Percentiles rank a stretch among this genome's conserved stretches.
phyloP scores from a whole-genome alignment of 805 yeast genomes.

The Yamadazyma sp. region DNA sequence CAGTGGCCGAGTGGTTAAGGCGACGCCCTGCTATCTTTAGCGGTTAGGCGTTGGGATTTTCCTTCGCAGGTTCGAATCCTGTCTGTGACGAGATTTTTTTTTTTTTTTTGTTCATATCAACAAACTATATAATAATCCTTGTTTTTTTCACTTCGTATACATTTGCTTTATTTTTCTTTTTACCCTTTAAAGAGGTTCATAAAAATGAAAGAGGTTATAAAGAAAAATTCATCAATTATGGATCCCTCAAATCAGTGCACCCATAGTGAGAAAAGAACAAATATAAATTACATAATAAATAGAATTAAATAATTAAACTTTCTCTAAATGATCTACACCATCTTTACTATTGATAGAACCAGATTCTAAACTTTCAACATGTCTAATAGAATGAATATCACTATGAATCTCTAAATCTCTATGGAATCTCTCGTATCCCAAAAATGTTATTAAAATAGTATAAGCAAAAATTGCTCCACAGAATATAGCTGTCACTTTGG shows the following conservation, averaged over 20 bases:
- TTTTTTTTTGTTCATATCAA: too few species aligned
- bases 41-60: slow-evolving; percentile 39
- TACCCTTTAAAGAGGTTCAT: too few species aligned
- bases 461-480: slow-evolving; percentile 13
- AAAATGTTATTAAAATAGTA: slow-evolving; percentile 7
- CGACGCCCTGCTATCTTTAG: slow-evolving; percentile 43
- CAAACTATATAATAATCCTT: too few species aligned
- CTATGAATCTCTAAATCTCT: slow-evolving; percentile 8
- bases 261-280: too few species aligned
- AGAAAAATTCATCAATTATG: too few species aligned
- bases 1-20: slow-evolving; percentile 55
- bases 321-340: slow-evolving; percentile 1
- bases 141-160: too few species aligned
- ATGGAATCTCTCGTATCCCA: slow-evolving; percentile 14
- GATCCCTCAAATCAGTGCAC: too few species aligned
- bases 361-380: slow-evolving; percentile 2
- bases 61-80: slow-evolving; percentile 56
- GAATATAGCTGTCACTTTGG: slow-evolving; percentile 30
- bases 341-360: neutral
- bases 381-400: slow-evolving; percentile 1
- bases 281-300: too few species aligned
- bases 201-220: too few species aligned
- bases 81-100: slow-evolving; percentile 43
- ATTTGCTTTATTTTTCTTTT: too few species aligned
- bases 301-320: too few species aligned